Evolutionary conservation across 257 asterid genomes (phyloP).

Genomic region (Echium plantagineum): DNA sequence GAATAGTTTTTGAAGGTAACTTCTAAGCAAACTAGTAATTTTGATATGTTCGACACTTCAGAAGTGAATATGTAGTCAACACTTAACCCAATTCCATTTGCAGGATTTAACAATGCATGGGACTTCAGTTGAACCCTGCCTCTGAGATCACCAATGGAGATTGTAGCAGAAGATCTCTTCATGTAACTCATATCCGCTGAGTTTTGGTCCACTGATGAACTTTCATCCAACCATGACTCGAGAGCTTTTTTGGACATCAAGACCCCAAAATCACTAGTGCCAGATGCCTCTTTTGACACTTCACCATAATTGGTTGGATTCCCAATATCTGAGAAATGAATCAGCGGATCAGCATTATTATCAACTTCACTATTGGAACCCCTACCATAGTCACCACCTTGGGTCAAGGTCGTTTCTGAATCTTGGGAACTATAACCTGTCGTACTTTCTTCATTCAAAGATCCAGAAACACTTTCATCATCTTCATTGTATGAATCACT

Average conservation of each 20-base stretch:
- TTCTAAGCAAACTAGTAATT: conserved; percentile 52
- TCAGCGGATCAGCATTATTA: conserved; percentile 38
- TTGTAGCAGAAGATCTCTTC: conserved; percentile 64
- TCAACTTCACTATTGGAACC: conserved; percentile 35
- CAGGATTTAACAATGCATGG: conserved; percentile 57
- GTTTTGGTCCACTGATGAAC: conserved; percentile 38
- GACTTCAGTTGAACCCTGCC: conserved; percentile 61
- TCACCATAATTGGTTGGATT: conserved; percentile 25
- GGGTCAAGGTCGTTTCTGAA: conserved; percentile 48
- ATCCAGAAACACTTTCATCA: conserved; percentile 55
- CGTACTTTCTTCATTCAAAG: conserved; percentile 60
- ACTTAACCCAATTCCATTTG: conserved; percentile 71
- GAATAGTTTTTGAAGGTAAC: conserved; percentile 60
- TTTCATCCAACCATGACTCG: conserved; percentile 92
- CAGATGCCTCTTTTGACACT: conserved; percentile 27
- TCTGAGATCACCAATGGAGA: conserved; percentile 73
- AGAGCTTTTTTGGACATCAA: conserved; percentile 63
- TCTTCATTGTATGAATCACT: conserved; percentile 38
- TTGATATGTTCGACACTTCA: conserved; percentile 58
- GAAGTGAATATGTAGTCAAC: conserved; percentile 60
- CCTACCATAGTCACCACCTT: conserved; percentile 25
- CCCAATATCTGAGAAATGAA: conserved; percentile 68
- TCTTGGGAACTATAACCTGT: conserved; percentile 62
- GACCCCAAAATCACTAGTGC: conserved; percentile 46
- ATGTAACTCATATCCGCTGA: conserved; percentile 30